phyloP scores from a whole-genome alignment of 352 stramenopile species.

The Pythium oligandrum region DNA sequence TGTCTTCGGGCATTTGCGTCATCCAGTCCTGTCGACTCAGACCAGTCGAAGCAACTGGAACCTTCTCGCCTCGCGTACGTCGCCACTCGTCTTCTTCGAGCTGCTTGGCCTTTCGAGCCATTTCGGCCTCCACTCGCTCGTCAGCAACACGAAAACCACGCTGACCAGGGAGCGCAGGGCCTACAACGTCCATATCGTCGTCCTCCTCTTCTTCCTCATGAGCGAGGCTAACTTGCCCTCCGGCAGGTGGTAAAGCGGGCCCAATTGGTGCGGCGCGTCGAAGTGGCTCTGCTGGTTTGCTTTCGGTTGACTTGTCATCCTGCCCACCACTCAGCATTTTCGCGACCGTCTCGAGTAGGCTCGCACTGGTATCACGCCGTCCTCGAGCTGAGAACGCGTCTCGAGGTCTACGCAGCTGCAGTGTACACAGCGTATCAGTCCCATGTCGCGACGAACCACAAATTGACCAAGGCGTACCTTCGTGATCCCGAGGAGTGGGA shows the following conservation, averaged over 20 bases:
- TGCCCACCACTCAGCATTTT: conserved; percentile 27
- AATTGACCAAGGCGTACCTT: conserved; percentile 7
- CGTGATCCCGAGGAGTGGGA: conserved; percentile 54
- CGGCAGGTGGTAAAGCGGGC: conserved; percentile 35
- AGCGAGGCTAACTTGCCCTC: not conserved
- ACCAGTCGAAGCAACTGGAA: not conserved
- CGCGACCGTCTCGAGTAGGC: conserved; percentile 51
- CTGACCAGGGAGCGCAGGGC: conserved; percentile 70
- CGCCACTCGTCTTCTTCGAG: conserved; percentile 72
- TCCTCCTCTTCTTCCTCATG: conserved; percentile 21
- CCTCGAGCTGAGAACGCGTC: conserved; percentile 12
- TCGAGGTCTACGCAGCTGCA: conserved; percentile 8
- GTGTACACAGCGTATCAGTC: no score
- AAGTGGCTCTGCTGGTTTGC: not conserved
- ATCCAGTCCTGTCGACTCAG: conserved; percentile 70
- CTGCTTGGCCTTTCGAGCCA: conserved; percentile 46
- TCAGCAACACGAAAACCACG: conserved; percentile 71
- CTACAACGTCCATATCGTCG: conserved; percentile 47
- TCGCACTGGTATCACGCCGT: conserved; percentile 8
- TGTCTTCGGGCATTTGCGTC: conserved; percentile 78
- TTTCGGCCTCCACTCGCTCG: conserved; percentile 65
- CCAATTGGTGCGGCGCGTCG: conserved; percentile 44
- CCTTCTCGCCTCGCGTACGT: conserved; percentile 20
- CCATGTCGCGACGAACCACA: no score
- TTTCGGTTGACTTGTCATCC: not conserved